Evolutionary conservation across 371 early-diverging fungal species (phyloP).

Genomic region (Lichtheimia ramosa): DNA sequence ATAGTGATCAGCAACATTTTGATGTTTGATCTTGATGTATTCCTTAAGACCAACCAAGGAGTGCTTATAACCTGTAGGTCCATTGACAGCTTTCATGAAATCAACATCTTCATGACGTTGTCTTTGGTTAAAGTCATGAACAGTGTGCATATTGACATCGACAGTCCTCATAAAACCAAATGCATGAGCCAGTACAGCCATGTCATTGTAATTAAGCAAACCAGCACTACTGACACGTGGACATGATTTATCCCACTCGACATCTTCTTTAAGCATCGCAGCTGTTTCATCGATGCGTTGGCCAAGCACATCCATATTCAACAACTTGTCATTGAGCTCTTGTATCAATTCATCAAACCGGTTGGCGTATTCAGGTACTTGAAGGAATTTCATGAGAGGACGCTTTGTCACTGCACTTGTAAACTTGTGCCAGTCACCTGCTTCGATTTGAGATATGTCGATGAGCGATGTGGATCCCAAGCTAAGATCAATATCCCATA

Average conservation of each 20-base stretch:
- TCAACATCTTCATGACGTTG: conserved; percentile 2
- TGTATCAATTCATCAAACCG: conserved; percentile 21
- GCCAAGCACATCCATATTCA: conserved; percentile 18
- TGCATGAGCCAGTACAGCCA: conserved; percentile 1
- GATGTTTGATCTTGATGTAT: conserved; percentile 7
- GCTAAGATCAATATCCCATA: conserved; percentile 34
- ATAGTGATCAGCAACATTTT: not conserved
- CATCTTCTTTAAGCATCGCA: conserved; percentile 31
- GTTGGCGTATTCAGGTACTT: conserved; percentile 20
- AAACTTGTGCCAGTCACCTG: conserved; percentile 27
- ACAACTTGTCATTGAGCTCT: conserved; percentile 14
- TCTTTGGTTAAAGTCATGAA: not conserved
- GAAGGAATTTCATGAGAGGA: conserved; percentile 3
- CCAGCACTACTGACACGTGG: conserved; percentile 14
- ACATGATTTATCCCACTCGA: conserved; percentile 30
- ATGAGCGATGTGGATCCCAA: conserved; percentile 18
- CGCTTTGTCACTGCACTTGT: conserved; percentile 9
- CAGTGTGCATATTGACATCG: not conserved
- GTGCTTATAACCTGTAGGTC: conserved; percentile 7
- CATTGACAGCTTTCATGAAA: conserved; percentile 17
- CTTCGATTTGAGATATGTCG: not conserved
- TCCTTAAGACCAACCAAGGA: conserved; percentile 20
- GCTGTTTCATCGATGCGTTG: conserved; percentile 21
- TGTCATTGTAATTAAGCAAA: not conserved
- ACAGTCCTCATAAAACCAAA: not conserved